Evolutionary conservation across 106 monocot genomes (phyloP), one percentile per base, ranked within the genome.

Genomic region (Dendrobium nobile): DNA sequence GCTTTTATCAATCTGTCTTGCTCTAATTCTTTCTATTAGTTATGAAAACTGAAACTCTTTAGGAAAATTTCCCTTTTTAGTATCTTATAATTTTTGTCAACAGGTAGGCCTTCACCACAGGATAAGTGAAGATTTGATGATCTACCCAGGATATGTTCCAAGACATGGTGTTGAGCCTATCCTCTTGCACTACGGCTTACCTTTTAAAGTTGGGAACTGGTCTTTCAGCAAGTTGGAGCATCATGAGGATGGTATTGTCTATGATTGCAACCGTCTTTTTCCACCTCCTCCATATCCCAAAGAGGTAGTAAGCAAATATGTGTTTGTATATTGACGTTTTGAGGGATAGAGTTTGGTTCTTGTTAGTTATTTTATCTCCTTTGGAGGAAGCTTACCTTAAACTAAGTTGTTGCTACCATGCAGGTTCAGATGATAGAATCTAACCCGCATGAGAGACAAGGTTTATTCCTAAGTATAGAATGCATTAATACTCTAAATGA

Each of bases 401-500:
- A 75, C n/a, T 75, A 75, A 45, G 41, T 44, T 31, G 40, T 78
- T 82, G 42, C 41, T 70, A 68, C 24, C 54, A 76, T 90, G 83
- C 89, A 99, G 99, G 87, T 99, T 64, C 86, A 80, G 75, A 67
- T 82, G 82, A 87, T 93, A 87, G 95, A 95, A 90, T 42, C 79
- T 74, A 84, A 99, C 85, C 64, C 85, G 75, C 79, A 95, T 18
- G 73, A 77, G 79, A 88, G 83, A 72, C 82, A 90, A 22, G 87
- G 99, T 24, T 86, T 99, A 79, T 87, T 91, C 58, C 88, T 99
- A 61, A 99, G 91, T 77, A 87, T 95, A 70, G 99, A 99, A 91
- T 99, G 99, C 82, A 90, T 99, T 45, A 80, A 99, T 77, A 99
- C 95, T 73, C 85, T 99, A 81, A 99, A 99, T 86, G 95, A 99